A percentile compares a stretch with the other conserved stretches of the same genome.
These are phyloP conservation scores for Pichia ethanolica DNA, from an alignment of 805 yeast genomes.

Conservation along the genomic window DNA sequence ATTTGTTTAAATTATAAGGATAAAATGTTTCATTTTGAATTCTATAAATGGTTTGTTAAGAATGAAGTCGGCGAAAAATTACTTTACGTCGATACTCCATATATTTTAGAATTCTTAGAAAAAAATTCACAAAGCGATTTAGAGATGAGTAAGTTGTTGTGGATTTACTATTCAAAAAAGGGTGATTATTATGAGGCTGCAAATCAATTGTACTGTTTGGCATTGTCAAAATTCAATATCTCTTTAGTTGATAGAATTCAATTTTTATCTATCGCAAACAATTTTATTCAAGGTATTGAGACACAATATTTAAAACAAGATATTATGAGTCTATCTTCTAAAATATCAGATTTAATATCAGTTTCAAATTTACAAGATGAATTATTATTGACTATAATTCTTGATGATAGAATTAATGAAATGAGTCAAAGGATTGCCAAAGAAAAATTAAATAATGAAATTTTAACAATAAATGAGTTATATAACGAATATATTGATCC, in stretches of 20 bases:
- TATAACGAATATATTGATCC: conserved; percentile 86
- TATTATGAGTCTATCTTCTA: conserved; percentile 60
- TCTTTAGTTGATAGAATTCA: conserved; percentile 72
- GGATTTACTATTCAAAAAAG: conserved; percentile 83
- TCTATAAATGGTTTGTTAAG: conserved; percentile 85
- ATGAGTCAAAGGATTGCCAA: conserved; percentile 45
- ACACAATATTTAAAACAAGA: conserved; percentile 72
- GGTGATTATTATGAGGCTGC: conserved; percentile 82
- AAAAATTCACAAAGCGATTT: conserved; percentile 58
- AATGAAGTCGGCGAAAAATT: conserved; percentile 73
- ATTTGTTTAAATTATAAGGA: conserved; percentile 70
- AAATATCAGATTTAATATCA: conserved; percentile 72
- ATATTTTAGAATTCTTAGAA: conserved; percentile 66
- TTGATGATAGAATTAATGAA: conserved; percentile 42
- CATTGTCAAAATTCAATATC: conserved; percentile 66
- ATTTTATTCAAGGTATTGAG: conserved; percentile 80
- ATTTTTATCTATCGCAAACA: conserved; percentile 84
- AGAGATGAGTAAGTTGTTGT: conserved; percentile 71
- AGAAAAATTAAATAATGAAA: conserved; percentile 50
- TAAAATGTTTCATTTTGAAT: conserved; percentile 80
- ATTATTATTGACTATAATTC: conserved; percentile 39
- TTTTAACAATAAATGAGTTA: conserved; percentile 67
- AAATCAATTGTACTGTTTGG: conserved; percentile 60
- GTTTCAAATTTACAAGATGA: conserved; percentile 84
- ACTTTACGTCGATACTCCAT: conserved; percentile 75